Base-by-base conservation (phyloP, 805 yeast species). In the Lachancea sp. region DNA sequence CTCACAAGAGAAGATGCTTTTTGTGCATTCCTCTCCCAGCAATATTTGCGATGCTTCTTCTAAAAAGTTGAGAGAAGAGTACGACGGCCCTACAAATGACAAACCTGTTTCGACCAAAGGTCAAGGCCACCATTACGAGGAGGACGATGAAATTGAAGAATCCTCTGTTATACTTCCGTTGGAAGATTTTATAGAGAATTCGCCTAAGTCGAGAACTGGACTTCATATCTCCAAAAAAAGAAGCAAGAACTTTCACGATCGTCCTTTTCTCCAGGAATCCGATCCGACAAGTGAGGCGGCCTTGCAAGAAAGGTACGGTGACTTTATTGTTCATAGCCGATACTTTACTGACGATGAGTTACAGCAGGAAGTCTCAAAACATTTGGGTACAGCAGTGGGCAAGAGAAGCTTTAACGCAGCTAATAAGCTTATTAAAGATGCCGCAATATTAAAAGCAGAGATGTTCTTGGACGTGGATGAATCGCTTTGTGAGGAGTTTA, bases 371-470 rank as follows among this genome's bases (percentile, higher is more conserved):
- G 38, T 40, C 15, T 31, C 35, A 17, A 33, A 29, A 12, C n/a
- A 12, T n/a, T 22, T 40, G n/a, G 20, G 36, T 7, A 43, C 41
- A 7, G 36, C 49, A 17, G 29, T 16, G 8, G 16, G 34, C 3
- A 45, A 46, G 25, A 50, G 46, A 28, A 20, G 41, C 8, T 58
- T 56, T 30, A 61, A 56, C 40, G 58, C 55, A 13, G 63, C 59
- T 1, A 75, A 74, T 46, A 68, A 63, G 41, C 48, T 52, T 1
- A 56, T 50, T 2, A 56, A 77, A 37, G 59, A 69, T 17, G 77
- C 72, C 50, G 76, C 69, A 6, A 80, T 75, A 25, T 58, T 78
- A 3, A 53, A 76, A 21, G 46, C 61, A 2, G 77, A 75, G 42
- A 75, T 81, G 70, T 61, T 66, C 4, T 44, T 79, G 0, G 64